Evolutionary conservation across 2,329 filamentous ascomycete species (phyloP).

Genomic region (Cytospora piceae): DNA sequence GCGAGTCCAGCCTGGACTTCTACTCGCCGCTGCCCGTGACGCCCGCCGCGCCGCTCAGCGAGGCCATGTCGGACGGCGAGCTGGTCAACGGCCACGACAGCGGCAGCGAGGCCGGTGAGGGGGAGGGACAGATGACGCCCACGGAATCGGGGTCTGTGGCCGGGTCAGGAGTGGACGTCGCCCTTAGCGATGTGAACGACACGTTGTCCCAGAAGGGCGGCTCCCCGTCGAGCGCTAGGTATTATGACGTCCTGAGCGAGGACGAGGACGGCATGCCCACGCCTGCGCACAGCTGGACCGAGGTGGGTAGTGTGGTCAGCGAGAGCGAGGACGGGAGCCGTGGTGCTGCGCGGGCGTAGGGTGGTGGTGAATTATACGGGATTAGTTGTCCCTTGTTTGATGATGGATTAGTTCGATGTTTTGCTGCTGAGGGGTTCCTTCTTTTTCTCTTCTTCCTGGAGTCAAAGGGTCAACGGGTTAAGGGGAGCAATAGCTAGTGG

Average conservation of each 20-base stretch:
- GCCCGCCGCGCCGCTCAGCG: slow-evolving; percentile 53
- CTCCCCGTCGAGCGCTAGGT: slow-evolving; percentile 37
- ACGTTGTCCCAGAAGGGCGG: slow-evolving; percentile 43
- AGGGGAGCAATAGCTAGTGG: slow-evolving; percentile 6
- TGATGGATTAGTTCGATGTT: background rate
- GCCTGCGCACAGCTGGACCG: slow-evolving; percentile 63
- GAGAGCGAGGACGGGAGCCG: slow-evolving; percentile 51
- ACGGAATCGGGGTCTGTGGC: slow-evolving; percentile 61
- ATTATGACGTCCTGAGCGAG: slow-evolving; percentile 62
- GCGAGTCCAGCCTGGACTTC: slow-evolving; percentile 49
- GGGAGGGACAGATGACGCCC: slow-evolving; percentile 58
- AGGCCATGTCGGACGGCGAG: slow-evolving; percentile 45
- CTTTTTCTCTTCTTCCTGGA: slow-evolving; percentile 1
- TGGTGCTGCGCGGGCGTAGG: slow-evolving; percentile 40
- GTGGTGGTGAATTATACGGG: slow-evolving; percentile 1
- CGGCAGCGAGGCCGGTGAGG: slow-evolving; percentile 42
- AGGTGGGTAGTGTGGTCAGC: slow-evolving; percentile 66
- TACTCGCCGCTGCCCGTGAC: slow-evolving; percentile 64
- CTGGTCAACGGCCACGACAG: slow-evolving; percentile 31
- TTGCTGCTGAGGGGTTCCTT: background rate
- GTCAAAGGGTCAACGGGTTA: slow-evolving; percentile 5
- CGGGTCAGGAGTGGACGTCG: slow-evolving; percentile 55
- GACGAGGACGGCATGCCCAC: slow-evolving; percentile 61
- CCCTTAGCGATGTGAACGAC: slow-evolving; percentile 50
- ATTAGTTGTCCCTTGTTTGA: background rate